Evolutionary conservation across 2,329 filamentous ascomycete genomes (phyloP).

Genomic region (Fusarium euwallaceae): DNA sequence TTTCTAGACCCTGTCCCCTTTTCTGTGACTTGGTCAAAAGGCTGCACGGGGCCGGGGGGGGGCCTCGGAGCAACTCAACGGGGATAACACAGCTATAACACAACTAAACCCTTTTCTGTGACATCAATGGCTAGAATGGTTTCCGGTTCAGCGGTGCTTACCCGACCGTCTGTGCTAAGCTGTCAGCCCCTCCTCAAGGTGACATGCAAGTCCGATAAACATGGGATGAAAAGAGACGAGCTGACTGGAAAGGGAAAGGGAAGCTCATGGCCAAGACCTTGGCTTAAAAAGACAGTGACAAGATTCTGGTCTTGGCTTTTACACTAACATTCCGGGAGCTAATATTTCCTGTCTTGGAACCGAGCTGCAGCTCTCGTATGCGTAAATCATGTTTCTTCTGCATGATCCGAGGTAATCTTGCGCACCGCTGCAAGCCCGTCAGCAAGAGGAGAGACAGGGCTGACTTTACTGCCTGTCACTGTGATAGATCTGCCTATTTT

Average conservation of each 20-base stretch:
- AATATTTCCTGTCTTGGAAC: constrained; percentile 11
- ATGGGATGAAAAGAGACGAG: not conserved
- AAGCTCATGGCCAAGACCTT: constrained; percentile 10
- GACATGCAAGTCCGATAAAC: not conserved
- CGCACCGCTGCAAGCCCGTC: constrained; percentile 13
- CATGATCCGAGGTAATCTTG: constrained; percentile 21
- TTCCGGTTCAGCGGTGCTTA: not conserved
- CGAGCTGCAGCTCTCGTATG: constrained; percentile 18
- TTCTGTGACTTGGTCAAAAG: too few species aligned
- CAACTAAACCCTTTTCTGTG: not conserved
- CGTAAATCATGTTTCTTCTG: constrained; percentile 6
- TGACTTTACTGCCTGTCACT: not conserved
- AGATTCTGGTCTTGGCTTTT: not conserved
- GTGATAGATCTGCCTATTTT: not conserved
- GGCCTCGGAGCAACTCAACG: too few species aligned
- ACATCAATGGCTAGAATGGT: not conserved
- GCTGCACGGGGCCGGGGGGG: too few species aligned
- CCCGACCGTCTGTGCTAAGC: constrained; percentile 6
- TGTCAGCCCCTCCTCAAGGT: not conserved
- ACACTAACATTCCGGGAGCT: not conserved
- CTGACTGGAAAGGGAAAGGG: not conserved
- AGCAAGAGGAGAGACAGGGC: constrained; percentile 12
- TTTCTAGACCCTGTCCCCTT: not conserved
- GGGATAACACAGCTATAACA: too few species aligned
- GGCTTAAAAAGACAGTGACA: not conserved